Evolutionary conservation across 31 red algal genomes (phyloP).

Genomic region (Asparagopsis taxiformis): DNA sequence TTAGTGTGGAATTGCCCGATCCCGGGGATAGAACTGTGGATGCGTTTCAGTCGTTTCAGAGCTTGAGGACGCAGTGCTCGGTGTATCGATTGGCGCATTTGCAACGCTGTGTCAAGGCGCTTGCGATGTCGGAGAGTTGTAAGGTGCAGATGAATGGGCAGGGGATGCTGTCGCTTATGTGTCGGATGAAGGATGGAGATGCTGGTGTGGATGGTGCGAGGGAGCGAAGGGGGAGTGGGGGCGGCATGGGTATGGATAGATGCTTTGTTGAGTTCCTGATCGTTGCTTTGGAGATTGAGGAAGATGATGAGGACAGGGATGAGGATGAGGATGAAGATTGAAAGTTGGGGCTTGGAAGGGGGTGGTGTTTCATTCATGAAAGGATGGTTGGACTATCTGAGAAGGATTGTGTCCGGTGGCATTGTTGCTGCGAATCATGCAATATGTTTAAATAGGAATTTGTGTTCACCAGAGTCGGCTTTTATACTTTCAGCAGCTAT

Average conservation of each 20-base stretch:
- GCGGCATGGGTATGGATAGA: conserved; percentile 4
- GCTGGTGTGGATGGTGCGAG: background rate
- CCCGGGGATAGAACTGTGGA: conserved; percentile 22
- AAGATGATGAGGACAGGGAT: conserved; percentile 28
- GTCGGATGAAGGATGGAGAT: conserved; percentile 40
- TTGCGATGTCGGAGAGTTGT: conserved; percentile 42
- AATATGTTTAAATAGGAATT: too few relatives aligned
- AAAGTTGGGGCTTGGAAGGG: background rate
- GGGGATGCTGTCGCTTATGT: conserved; percentile 60
- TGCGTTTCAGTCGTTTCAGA: conserved; percentile 39
- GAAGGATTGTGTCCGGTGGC: too few relatives aligned
- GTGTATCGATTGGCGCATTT: conserved; percentile 33
- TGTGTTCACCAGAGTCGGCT: too few relatives aligned
- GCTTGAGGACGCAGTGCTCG: conserved; percentile 33
- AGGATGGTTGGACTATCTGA: too few relatives aligned
- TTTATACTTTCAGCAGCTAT: too few relatives aligned
- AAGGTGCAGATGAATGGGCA: conserved; percentile 61
- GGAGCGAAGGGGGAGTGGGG: background rate
- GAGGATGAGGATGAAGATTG: conserved; percentile 3
- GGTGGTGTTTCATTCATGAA: too few relatives aligned
- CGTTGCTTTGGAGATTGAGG: conserved; percentile 64
- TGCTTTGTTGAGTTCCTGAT: conserved; percentile 81
- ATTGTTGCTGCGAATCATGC: too few relatives aligned
- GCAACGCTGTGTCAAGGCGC: conserved; percentile 27
- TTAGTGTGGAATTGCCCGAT: conserved; percentile 12